Percentiles rank a stretch among this genome's conserved stretches.
Conservation (phyloP, 2,329 filamentous ascomycete species). For the Monilinia fructicola region DNA sequence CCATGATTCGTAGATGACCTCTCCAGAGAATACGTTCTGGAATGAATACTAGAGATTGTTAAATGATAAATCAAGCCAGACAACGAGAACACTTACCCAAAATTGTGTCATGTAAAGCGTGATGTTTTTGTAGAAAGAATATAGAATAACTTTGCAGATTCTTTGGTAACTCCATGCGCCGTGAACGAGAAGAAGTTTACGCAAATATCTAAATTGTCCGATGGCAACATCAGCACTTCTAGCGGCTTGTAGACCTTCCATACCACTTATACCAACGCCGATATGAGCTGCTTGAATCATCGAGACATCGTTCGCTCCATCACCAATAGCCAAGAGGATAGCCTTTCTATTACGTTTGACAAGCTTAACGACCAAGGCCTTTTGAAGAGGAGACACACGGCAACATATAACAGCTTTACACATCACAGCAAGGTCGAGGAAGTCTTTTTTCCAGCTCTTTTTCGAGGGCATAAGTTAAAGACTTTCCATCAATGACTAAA, state of each 20-base stretch:
- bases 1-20: slow-evolving; percentile 99
- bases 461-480: slow-evolving; percentile 87
- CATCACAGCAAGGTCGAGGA: slow-evolving; percentile 88
- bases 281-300: slow-evolving; percentile 99
- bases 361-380: slow-evolving; percentile 95
- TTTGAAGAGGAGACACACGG: slow-evolving; percentile 94
- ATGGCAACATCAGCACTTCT: slow-evolving; percentile 95
- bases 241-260: slow-evolving; percentile 95
- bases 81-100: slow-evolving; percentile 64
- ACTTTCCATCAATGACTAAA: slow-evolving; percentile 93
- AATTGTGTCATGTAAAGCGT: slow-evolving; percentile 99
- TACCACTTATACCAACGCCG: slow-evolving; percentile 93
- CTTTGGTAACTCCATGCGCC: slow-evolving; percentile 98
- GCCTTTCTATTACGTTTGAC: slow-evolving; percentile 89
- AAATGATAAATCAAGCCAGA: slow-evolving; percentile 30
- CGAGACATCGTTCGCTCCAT: slow-evolving; percentile 98
- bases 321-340: slow-evolving; percentile 91
- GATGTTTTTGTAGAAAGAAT: slow-evolving; percentile 99
- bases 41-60: slow-evolving; percentile 72
- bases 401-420: slow-evolving; percentile 99
- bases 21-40: slow-evolving; percentile 95
- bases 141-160: slow-evolving; percentile 93
- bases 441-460: slow-evolving; percentile 91
- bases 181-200: slow-evolving; percentile 91
- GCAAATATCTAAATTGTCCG: slow-evolving; percentile 90